phyloP scores from a whole-genome alignment of 805 yeast species.

The Candida michaelii region DNA sequence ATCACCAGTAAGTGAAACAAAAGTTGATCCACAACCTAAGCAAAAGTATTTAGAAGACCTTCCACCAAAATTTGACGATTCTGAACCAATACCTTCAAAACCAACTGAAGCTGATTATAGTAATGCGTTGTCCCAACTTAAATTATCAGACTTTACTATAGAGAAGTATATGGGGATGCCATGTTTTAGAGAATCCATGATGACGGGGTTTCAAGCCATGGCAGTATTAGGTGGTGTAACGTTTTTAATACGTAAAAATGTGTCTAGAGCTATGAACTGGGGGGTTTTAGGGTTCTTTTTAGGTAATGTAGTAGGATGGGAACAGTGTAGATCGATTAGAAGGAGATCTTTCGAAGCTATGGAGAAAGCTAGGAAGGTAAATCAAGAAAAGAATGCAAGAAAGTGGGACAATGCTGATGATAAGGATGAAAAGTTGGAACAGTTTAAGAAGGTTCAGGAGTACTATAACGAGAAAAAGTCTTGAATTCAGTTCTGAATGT shows the following conservation, averaged over 20 bases:
- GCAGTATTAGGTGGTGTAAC: conserved; percentile 69
- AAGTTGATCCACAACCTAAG: conserved; percentile 11
- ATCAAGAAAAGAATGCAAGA: conserved; percentile 31
- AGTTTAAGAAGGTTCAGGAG: conserved; percentile 27
- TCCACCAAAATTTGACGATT: conserved; percentile 51
- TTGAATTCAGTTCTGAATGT: too few relatives aligned
- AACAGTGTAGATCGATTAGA: conserved; percentile 78
- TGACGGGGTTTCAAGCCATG: conserved; percentile 72
- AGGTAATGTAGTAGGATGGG: conserved; percentile 88
- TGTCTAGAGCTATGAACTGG: conserved; percentile 73
- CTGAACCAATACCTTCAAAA: conserved; percentile 15
- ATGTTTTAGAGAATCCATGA: conserved; percentile 76
- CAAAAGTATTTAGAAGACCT: conserved; percentile 48
- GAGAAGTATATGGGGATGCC: conserved; percentile 59
- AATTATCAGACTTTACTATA: conserved; percentile 51
- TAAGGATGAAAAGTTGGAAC: conserved; percentile 15
- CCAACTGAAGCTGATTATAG: conserved; percentile 5
- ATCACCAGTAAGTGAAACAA: conserved; percentile 32
- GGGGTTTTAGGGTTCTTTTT: conserved; percentile 73
- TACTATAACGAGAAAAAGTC: conserved; percentile 14
- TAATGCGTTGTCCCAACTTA: conserved; percentile 45
- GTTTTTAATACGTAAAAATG: conserved; percentile 63
- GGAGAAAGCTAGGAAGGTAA: conserved; percentile 60
- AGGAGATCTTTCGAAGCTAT: conserved; percentile 66
- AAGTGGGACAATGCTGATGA: conserved; percentile 25